phyloP scores from a whole-genome alignment of 2,329 filamentous ascomycete genomes.

The Exophiala sideris region DNA sequence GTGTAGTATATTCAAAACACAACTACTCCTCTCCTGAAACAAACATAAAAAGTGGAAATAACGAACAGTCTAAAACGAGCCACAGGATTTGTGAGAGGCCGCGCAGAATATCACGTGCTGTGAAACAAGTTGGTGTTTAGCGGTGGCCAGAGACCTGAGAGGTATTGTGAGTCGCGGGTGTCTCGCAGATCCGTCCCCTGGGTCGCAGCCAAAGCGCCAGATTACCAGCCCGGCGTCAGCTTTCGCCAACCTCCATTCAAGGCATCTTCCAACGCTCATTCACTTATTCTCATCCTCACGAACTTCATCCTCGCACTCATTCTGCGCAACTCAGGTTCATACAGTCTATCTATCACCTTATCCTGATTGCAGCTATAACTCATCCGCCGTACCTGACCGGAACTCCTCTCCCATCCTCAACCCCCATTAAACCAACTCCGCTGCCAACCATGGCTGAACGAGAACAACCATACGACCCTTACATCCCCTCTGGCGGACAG shows the following conservation, averaged over 20 bases:
- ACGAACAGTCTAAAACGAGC: no score
- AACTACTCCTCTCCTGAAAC: no score
- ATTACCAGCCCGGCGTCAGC: constrained; percentile 23
- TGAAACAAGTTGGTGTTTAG: neutral
- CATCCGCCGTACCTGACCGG: neutral
- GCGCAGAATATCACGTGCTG: neutral
- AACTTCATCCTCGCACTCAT: neutral
- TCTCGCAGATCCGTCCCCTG: neutral
- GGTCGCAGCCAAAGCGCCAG: constrained; percentile 22
- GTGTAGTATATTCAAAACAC: no score
- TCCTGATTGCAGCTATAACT: neutral
- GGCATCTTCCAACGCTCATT: constrained; percentile 13
- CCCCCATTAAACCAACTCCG: constrained; percentile 3
- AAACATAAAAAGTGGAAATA: no score
- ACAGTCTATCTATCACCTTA: neutral
- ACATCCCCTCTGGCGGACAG: constrained; percentile 66
- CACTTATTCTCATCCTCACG: neutral
- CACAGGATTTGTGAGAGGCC: no score
- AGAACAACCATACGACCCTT: constrained; percentile 77
- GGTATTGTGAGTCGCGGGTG: constrained; percentile 4
- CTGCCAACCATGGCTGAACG: constrained; percentile 52
- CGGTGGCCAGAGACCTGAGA: constrained; percentile 1
- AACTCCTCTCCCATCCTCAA: constrained; percentile 6
- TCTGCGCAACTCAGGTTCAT: neutral
- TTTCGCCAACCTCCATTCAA: constrained; percentile 15